Percentiles rank a stretch among this genome's conserved stretches.
Evolutionary conservation across 164 flowering plant genomes (phyloP).

Genomic region (Magnolia kwangsiensis): DNA sequence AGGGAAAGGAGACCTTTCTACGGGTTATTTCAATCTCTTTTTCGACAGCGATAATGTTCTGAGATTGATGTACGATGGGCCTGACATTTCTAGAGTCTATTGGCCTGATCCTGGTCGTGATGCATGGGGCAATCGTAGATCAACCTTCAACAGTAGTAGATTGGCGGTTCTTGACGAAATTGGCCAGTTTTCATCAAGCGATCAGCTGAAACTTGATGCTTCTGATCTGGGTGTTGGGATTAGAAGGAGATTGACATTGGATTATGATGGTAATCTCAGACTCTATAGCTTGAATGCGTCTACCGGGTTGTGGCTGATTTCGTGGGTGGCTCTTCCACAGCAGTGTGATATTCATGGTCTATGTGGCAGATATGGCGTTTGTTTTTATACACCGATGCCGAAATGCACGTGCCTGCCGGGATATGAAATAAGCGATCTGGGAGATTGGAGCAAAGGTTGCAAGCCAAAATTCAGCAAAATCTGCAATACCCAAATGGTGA

Average conservation of each 20-base stretch:
- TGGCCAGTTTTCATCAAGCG: constrained; percentile 14
- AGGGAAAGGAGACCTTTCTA: not conserved
- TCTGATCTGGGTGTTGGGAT: constrained; percentile 10
- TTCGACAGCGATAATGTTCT: constrained; percentile 13
- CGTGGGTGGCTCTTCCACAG: constrained; percentile 10
- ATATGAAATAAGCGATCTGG: constrained; percentile 2
- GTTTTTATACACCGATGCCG: constrained; percentile 11
- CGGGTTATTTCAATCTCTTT: constrained; percentile 6
- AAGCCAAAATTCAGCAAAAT: constrained; percentile 24
- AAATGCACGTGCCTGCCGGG: constrained; percentile 12
- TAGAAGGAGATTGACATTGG: constrained; percentile 12
- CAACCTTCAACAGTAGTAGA: constrained; percentile 14
- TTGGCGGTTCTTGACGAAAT: constrained; percentile 13
- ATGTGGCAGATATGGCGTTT: constrained; percentile 6
- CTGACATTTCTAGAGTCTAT: constrained; percentile 9
- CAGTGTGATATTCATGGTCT: constrained; percentile 15
- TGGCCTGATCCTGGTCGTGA: constrained; percentile 5
- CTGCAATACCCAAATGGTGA: constrained; percentile 19
- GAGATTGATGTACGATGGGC: constrained; percentile 15
- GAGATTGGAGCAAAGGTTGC: constrained; percentile 34
- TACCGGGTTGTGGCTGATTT: constrained; percentile 11
- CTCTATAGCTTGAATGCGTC: constrained; percentile 14
- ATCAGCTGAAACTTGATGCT: constrained; percentile 4
- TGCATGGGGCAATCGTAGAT: constrained; percentile 1
- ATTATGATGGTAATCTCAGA: constrained; percentile 13